phyloP scores from a whole-genome alignment of 768 basidiomycete species.

The Trametes gibbosa region DNA sequence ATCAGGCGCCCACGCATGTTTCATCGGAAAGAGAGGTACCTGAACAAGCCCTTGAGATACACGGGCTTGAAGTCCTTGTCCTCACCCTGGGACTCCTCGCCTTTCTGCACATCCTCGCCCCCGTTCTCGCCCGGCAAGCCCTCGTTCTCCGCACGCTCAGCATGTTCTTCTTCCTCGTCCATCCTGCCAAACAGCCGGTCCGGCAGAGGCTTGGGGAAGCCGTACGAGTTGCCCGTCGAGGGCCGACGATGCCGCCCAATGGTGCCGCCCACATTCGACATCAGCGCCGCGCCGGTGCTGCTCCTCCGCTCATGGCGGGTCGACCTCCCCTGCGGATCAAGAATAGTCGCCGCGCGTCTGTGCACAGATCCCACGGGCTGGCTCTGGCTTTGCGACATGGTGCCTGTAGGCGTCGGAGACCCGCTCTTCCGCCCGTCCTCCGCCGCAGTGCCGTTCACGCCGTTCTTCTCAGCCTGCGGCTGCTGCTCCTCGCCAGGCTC shows the following conservation, averaged over 20 bases:
- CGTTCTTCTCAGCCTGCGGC: conserved; percentile 17
- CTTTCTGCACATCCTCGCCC: conserved; percentile 30
- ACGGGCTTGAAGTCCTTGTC: conserved; percentile 90
- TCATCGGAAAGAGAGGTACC: conserved; percentile 43
- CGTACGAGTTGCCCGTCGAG: conserved; percentile 57
- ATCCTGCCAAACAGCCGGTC: conserved; percentile 52
- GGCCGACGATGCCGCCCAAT: conserved; percentile 69
- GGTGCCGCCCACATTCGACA: conserved; percentile 47
- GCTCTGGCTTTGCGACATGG: conserved; percentile 42
- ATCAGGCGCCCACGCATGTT: not conserved
- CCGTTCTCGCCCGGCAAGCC: conserved; percentile 33
- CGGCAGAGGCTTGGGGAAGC: conserved; percentile 28
- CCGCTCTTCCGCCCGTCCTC: conserved; percentile 16
- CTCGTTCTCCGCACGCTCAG: conserved; percentile 40
- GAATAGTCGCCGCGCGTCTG: conserved; percentile 72
- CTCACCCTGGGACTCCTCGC: conserved; percentile 47
- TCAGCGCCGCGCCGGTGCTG: conserved; percentile 66
- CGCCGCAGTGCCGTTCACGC: conserved; percentile 7
- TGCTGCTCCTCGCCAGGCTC: conserved; percentile 19
- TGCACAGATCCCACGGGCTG: conserved; percentile 61
- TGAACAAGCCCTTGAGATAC: conserved; percentile 94
- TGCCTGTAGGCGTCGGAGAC: conserved; percentile 23
- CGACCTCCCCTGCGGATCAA: conserved; percentile 65
- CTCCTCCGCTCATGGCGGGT: conserved; percentile 72
- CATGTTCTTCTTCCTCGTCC: conserved; percentile 43